Evolutionary conservation across 352 stramenopile species (phyloP).

Genomic region (Phytophthora sp.): DNA sequence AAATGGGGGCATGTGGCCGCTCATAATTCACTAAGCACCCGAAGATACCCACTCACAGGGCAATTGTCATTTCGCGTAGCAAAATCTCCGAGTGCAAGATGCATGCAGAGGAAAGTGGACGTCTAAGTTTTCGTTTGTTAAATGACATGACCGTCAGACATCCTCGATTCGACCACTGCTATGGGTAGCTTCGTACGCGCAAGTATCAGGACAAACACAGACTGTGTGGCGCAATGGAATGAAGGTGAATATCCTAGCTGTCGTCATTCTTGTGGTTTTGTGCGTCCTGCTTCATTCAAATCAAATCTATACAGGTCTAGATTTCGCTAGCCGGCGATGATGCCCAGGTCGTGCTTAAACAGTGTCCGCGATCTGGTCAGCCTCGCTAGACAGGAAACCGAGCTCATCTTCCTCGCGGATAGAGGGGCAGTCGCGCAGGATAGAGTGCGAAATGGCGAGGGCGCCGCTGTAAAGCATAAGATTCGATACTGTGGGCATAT

Average conservation of each 20-base stretch:
- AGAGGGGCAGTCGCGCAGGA: constrained; percentile 78
- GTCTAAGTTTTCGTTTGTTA: too few species aligned
- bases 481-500: constrained; percentile 2
- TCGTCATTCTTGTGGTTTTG: constrained; percentile 7
- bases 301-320: constrained; percentile 25
- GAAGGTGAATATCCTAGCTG: constrained; percentile 9
- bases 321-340: constrained; percentile 9
- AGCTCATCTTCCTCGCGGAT: constrained; percentile 84
- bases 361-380: constrained; percentile 71
- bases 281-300: constrained; percentile 19
- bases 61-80: too few species aligned
- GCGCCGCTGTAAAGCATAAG: constrained; percentile 48
- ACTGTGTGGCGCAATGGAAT: too few species aligned
- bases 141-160: too few species aligned
- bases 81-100: too few species aligned
- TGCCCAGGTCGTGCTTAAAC: constrained; percentile 47
- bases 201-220: too few species aligned
- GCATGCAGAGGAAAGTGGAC: too few species aligned
- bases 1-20: too few species aligned
- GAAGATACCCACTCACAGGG: too few species aligned
- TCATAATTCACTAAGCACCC: too few species aligned
- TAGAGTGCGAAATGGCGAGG: constrained; percentile 78
- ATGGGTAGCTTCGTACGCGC: too few species aligned
- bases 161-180: too few species aligned
- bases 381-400: constrained; percentile 73